Evolutionary conservation across 208 protist species (phyloP), one percentile per base, ranked within the genome.

Genomic region (Trypanosoma avium): DNA sequence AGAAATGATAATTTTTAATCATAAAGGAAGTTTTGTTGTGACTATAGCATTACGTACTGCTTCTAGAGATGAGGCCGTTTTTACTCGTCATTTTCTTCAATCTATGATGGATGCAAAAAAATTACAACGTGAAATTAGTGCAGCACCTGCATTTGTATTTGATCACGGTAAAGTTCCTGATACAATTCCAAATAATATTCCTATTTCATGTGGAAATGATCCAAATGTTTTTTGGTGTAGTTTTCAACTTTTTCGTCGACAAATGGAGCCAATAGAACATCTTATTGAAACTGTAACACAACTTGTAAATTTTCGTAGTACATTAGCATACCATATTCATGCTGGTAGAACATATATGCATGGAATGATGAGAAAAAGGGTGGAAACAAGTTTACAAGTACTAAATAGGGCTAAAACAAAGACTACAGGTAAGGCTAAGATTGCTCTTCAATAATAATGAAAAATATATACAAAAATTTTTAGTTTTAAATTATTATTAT

Each of bases 231-330:
- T 73, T 53, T 78, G 73, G 73, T 72, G 64, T 49, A 69, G 66
- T 46, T 78, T 78, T 67, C 73, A 78, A 55, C 46, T 78, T 12
- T 73, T 61, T 33, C 19, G 54, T 36, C 42, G 53, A 32, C 73
- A 73, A 3, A 70, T 64, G 61, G 63, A 65, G 52, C 53, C 70
- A 1, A 33, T 46, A 3, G 49, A 59, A 29, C 55, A 47, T 49
- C 52, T 68, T 10, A 21, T 74, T 9, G 66, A 58, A 19, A 60
- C 60, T 22, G 61, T 78, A 17, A 73, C 57, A 13, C 53, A 55
- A 15, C 36, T 78, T 13, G 55, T 78, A 12, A 78, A 78, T 38
- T 78, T 78, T 45, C 58, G 73, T 13, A 73, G 55, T 35, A 60
- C 61, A 46, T 29, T 78, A 10, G 32, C 57, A 4, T 70, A 68